Conservation (phyloP, 352 stramenopile genomes). For the Phytophthora tentaculata region DNA sequence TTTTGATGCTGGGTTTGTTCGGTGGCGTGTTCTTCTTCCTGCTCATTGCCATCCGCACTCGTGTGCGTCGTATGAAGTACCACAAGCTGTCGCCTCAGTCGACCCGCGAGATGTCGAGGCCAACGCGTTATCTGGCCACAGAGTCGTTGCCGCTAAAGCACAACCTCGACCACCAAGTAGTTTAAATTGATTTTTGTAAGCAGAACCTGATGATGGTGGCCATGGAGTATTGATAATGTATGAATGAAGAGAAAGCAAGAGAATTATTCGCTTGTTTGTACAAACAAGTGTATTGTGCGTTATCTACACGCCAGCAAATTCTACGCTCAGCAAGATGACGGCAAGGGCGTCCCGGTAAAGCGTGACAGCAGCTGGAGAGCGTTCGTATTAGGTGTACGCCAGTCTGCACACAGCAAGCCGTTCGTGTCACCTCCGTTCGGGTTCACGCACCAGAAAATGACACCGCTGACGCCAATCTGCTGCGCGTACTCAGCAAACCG, state of each 20-base stretch:
- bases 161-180: slow-evolving; percentile 26
- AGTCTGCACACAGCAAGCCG: slow-evolving; percentile 62
- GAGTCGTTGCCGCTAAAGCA: slow-evolving; percentile 21
- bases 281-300: no score
- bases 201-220: no score
- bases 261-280: no score
- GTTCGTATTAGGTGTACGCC: slow-evolving; percentile 50
- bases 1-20: slow-evolving; percentile 21
- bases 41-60: slow-evolving; percentile 22
- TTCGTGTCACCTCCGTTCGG: slow-evolving; percentile 68
- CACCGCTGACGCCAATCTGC: slow-evolving; percentile 46
- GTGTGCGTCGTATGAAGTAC: slow-evolving; percentile 29
- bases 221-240: slow-evolving; percentile 1
- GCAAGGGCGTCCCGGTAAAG: slow-evolving; percentile 46
- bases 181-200: slow-evolving; percentile 16
- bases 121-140: slow-evolving; percentile 17
- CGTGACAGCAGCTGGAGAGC: slow-evolving; percentile 54
- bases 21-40: slow-evolving; percentile 29
- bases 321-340: slow-evolving; percentile 3
- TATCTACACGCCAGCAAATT: background rate
- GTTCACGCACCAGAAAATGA: slow-evolving; percentile 77
- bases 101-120: slow-evolving; percentile 1
- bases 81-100: slow-evolving; percentile 28
- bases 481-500: slow-evolving; percentile 51
- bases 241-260: background rate